Percentiles rank a stretch among this genome's conserved stretches.
Conservation (phyloP, 2,329 filamentous ascomycete species). For the Waltergamsia citrina region DNA sequence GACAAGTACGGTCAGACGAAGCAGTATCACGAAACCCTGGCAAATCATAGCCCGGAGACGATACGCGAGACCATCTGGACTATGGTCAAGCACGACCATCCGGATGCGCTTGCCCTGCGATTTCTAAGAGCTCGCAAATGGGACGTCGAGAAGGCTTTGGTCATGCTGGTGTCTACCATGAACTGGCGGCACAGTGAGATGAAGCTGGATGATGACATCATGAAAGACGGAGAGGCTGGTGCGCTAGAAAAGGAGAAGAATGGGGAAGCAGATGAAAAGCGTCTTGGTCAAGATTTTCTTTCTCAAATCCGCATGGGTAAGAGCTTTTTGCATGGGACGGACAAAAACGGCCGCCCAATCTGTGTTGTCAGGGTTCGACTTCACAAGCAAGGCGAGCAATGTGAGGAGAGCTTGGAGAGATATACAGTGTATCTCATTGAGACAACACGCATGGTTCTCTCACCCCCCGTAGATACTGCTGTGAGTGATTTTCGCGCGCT, state of each 20-base stretch:
- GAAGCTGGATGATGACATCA: slow-evolving; percentile 83
- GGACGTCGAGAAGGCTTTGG: slow-evolving; percentile 85
- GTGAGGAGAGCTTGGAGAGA: slow-evolving; percentile 69
- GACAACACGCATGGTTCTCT: slow-evolving; percentile 76
- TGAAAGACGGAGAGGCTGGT: slow-evolving; percentile 62
- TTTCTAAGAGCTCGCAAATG: slow-evolving; percentile 89
- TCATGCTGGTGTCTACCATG: slow-evolving; percentile 93
- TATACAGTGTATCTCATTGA: slow-evolving; percentile 95
- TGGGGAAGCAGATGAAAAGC: slow-evolving; percentile 51
- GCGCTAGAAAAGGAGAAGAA: slow-evolving; percentile 50
- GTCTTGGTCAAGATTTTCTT: slow-evolving; percentile 66
- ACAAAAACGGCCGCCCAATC: slow-evolving; percentile 77
- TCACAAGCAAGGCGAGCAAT: slow-evolving; percentile 76
- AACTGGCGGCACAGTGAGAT: slow-evolving; percentile 80
- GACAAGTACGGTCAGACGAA: slow-evolving; percentile 93
- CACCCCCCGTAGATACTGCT: slow-evolving; percentile 78
- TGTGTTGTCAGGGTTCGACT: slow-evolving; percentile 77
- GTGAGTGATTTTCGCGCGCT: slow-evolving; percentile 41
- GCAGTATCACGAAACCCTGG: slow-evolving; percentile 74
- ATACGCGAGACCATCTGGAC: slow-evolving; percentile 78
- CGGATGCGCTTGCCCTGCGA: slow-evolving; percentile 72
- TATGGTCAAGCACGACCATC: slow-evolving; percentile 93
- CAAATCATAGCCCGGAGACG: slow-evolving; percentile 65
- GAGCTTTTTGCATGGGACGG: slow-evolving; percentile 80
- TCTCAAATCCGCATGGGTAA: slow-evolving; percentile 82